Evolutionary conservation across 2,329 filamentous ascomycete genomes (phyloP).

Genomic region (Pseudogymnoascus verrucosus): DNA sequence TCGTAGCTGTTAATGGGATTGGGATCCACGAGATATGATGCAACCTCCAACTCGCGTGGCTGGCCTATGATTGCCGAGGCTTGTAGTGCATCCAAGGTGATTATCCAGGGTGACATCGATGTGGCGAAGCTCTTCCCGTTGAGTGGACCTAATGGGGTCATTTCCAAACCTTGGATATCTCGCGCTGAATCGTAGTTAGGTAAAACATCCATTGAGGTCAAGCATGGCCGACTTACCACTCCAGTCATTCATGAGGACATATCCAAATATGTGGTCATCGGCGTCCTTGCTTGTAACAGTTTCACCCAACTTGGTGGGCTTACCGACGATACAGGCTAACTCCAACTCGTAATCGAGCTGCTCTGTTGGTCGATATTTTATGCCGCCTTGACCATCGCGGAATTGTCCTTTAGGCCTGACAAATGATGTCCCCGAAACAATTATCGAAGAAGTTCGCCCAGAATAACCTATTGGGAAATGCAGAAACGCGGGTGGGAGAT

Average conservation of each 20-base stretch:
- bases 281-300: conserved; percentile 38
- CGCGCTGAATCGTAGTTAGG: conserved; percentile 31
- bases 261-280: conserved; percentile 52
- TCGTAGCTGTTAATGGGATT: conserved; percentile 30
- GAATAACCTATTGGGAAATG: conserved; percentile 46
- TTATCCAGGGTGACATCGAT: conserved; percentile 52
- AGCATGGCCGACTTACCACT: conserved; percentile 29
- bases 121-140: conserved; percentile 55
- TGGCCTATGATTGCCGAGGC: conserved; percentile 16
- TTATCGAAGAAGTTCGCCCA: conserved; percentile 46
- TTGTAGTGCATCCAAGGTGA: conserved; percentile 50
- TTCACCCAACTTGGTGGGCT: conserved; percentile 30
- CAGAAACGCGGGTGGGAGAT: conserved; percentile 38
- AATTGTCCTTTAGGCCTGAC: conserved; percentile 40
- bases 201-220: background rate
- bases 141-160: conserved; percentile 52
- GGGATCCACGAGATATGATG: conserved; percentile 30
- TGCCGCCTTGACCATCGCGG: conserved; percentile 18
- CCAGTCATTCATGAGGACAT: conserved; percentile 59
- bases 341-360: conserved; percentile 30
- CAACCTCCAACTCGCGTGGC: conserved; percentile 14
- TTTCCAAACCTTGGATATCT: conserved; percentile 55
- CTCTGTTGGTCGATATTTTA: conserved; percentile 16
- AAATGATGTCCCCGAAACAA: conserved; percentile 40
- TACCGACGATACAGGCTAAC: conserved; percentile 22